These are phyloP conservation scores for Theobroma grandiflorum DNA, from an alignment of 441 rosid species.

Conservation along the genomic window DNA sequence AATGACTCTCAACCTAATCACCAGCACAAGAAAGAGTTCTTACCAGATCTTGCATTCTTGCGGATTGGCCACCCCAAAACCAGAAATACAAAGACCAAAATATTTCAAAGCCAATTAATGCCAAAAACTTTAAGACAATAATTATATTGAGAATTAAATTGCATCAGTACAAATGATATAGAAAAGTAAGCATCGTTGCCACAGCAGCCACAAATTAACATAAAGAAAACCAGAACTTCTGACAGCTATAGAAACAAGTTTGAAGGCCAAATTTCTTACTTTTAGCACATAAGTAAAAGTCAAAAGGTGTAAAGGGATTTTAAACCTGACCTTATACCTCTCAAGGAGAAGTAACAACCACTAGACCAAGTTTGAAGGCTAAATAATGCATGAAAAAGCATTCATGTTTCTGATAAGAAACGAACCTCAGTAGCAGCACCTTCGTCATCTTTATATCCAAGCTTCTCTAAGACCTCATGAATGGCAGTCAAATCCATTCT, in stretches of 20 bases:
- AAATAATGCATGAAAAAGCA: background rate
- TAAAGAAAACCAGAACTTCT: background rate
- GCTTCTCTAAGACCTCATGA: slow-evolving; percentile 73
- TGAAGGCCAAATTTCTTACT: background rate
- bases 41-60: background rate
- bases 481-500: slow-evolving; percentile 82
- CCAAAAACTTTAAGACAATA: background rate
- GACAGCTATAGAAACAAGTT: background rate
- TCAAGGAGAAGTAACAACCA: background rate
- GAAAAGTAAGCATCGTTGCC: background rate
- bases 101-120: background rate
- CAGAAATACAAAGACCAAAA: background rate
- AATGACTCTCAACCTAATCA: slow-evolving; percentile 15
- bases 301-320: background rate
- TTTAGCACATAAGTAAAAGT: background rate
- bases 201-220: background rate
- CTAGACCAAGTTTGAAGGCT: background rate
- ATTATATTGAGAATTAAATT: background rate
- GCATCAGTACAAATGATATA: background rate
- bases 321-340: slow-evolving; percentile 5
- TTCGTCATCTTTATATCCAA: slow-evolving; percentile 88
- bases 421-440: slow-evolving; percentile 85
- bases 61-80: background rate
- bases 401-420: slow-evolving; percentile 20
- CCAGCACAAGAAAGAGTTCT: background rate